Conservation (phyloP, 495 filamentous ascomycete genomes). For the Articulospora tetracladia region DNA sequence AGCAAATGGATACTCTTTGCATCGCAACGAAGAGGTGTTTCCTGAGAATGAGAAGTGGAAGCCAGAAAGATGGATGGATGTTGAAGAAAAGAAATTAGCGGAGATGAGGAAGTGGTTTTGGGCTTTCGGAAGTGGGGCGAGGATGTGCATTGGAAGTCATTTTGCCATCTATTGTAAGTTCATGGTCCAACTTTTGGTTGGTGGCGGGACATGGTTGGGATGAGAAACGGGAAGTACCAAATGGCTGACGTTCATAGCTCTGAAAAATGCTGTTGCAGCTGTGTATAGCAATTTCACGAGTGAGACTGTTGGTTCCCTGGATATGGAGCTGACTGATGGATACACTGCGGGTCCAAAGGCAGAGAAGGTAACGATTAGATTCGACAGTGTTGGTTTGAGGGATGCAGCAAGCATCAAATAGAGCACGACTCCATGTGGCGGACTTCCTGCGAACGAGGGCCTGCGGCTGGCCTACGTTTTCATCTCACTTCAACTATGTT, state of each 20-base stretch:
- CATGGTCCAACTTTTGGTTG: neutral
- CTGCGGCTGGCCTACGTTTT: no score
- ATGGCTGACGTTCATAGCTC: constrained; percentile 25
- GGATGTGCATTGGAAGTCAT: constrained; percentile 78
- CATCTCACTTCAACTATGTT: no score
- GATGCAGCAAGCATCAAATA: no score
- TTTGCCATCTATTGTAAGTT: constrained; percentile 58
- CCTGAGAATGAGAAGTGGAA: constrained; percentile 57
- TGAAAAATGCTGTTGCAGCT: constrained; percentile 54
- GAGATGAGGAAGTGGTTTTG: constrained; percentile 58
- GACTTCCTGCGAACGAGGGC: no score
- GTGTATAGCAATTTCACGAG: constrained; percentile 63
- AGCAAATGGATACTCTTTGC: constrained; percentile 54
- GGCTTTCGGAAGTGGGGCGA: constrained; percentile 77
- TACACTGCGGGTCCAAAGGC: constrained; percentile 55
- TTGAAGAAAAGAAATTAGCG: neutral
- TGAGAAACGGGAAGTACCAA: no score
- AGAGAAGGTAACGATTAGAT: constrained; percentile 35
- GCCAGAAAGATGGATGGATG: constrained; percentile 53
- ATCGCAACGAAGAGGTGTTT: constrained; percentile 58
- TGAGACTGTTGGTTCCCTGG: constrained; percentile 46
- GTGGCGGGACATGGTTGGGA: neutral
- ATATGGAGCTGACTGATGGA: constrained; percentile 58
- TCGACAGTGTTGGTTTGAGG: no score
- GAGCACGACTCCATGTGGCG: no score